A percentile compares a stretch with the other conserved stretches of the same genome.
Conservation (phyloP, 768 basidiomycete genomes). For the Naematelia encephala region DNA sequence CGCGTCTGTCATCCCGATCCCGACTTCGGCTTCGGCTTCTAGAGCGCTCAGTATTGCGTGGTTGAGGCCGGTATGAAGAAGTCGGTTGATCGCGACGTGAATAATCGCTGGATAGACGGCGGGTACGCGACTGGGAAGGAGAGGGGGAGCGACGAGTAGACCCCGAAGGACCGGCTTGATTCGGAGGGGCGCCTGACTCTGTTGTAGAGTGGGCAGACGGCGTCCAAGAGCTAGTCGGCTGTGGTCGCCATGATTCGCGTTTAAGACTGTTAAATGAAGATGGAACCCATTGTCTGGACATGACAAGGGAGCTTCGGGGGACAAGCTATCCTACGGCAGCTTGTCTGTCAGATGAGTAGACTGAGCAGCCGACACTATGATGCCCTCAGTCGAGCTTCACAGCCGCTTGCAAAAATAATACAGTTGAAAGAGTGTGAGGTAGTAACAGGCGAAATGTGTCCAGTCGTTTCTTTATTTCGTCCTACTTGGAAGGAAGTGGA, state of each 20-base stretch:
- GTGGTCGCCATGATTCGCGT: constrained; percentile 38
- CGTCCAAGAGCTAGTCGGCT: constrained; percentile 18
- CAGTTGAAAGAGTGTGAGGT: not conserved
- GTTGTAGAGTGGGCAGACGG: constrained; percentile 3
- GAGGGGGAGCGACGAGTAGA: not conserved
- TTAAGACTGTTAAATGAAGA: constrained; percentile 12
- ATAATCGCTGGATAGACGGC: not conserved
- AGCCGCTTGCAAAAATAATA: not conserved
- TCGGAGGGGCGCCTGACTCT: not conserved
- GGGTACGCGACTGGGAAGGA: not conserved
- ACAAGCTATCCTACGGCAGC: too few species aligned
- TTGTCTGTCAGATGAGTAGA: too few species aligned
- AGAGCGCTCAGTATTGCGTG: not conserved
- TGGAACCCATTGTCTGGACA: not conserved
- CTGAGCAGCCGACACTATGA: too few species aligned
- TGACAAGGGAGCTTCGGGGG: not conserved
- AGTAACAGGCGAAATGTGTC: not conserved
- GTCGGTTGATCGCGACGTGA: not conserved
- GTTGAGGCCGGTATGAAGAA: not conserved
- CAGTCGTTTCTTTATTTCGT: not conserved
- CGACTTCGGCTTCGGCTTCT: not conserved
- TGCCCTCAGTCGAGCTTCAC: not conserved
- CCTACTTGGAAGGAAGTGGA: not conserved
- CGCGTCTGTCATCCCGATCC: not conserved
- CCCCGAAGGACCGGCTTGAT: not conserved